Evolutionary conservation across 2,329 filamentous ascomycete genomes (phyloP).

Genomic region (Botryosphaeria dothidea): DNA sequence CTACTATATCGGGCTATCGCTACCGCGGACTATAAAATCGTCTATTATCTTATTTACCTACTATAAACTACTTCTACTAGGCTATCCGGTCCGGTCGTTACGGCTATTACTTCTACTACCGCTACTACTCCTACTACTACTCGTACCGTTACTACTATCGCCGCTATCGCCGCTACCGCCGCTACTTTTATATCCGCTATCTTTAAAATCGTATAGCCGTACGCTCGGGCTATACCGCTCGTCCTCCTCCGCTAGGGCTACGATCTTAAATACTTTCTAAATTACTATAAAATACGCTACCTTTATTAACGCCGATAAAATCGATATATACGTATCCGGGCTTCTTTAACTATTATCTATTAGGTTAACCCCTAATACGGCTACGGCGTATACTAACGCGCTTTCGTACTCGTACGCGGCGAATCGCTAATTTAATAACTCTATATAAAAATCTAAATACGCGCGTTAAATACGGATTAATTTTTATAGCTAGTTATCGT

Average conservation of each 20-base stretch:
- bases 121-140: not conserved
- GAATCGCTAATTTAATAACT: conserved; percentile 10
- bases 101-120: not conserved
- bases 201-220: not conserved
- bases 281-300: conserved; percentile 25
- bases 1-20: conserved; percentile 23
- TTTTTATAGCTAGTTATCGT: conserved; percentile 18
- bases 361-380: conserved; percentile 25
- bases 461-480: conserved; percentile 18
- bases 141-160: not conserved
- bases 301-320: no score
- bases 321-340: conserved; percentile 24
- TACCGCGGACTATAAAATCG: conserved; percentile 23
- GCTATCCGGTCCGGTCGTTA: not conserved
- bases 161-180: conserved; percentile 20
- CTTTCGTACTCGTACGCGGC: conserved; percentile 23
- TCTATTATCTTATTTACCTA: no score
- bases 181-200: not conserved
- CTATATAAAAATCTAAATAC: conserved; percentile 21
- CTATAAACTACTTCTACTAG: not conserved
- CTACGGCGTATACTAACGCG: conserved; percentile 25
- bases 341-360: conserved; percentile 21
- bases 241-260: not conserved
- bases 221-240: not conserved
- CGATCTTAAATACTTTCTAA: conserved; percentile 24